phyloP scores from a whole-genome alignment of 768 basidiomycete species.

The Russula foetens region DNA sequence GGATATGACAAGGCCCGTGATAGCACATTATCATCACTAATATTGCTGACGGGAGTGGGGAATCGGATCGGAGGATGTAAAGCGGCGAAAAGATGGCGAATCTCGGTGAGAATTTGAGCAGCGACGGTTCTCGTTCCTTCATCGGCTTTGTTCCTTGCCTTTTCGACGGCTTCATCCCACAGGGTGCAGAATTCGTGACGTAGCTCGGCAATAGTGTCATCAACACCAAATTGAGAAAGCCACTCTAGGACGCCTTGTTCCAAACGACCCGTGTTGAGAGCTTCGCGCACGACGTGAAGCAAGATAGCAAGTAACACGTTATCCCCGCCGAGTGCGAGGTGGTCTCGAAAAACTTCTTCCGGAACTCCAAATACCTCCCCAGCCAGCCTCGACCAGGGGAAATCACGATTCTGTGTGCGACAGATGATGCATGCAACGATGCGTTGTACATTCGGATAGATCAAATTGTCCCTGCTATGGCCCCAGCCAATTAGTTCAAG shows the following conservation, averaged over 20 bases:
- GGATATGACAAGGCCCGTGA: not conserved
- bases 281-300: not conserved
- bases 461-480: too few species aligned
- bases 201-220: not conserved
- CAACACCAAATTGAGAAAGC: not conserved
- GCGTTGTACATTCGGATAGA: not conserved
- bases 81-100: not conserved
- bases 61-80: not conserved
- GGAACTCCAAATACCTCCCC: not conserved
- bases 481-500: not conserved
- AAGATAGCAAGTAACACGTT: not conserved
- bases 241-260: not conserved
- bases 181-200: not conserved
- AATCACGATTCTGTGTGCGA: not conserved
- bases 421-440: not conserved
- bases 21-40: too few species aligned
- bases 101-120: not conserved
- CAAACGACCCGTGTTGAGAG: too few species aligned
- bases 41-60: not conserved
- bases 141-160: not conserved
- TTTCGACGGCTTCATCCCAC: not conserved
- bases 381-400: not conserved
- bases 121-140: too few species aligned
- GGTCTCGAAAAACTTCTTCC: not conserved
- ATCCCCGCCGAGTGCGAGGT: not conserved